phyloP scores from a whole-genome alignment of 352 stramenopile species.

The Globisporangium cylindrosporum region DNA sequence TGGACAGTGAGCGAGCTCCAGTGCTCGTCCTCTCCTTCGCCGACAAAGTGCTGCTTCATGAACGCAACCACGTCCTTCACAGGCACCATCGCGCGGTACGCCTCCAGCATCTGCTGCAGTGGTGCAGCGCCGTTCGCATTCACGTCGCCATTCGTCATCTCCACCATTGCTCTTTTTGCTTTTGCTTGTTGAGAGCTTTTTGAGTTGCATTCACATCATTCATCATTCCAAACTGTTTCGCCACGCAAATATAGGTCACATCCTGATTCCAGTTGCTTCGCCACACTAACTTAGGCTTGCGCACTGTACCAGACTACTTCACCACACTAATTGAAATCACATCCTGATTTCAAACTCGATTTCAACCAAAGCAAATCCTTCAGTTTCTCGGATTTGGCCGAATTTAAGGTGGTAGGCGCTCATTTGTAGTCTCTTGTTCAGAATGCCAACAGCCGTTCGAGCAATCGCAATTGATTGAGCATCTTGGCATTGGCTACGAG shows the following conservation, averaged over 20 bases:
- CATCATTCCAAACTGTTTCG: no score
- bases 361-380: background rate
- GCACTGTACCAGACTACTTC: background rate
- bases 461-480: background rate
- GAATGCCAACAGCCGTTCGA: background rate
- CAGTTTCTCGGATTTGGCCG: background rate
- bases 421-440: background rate
- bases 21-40: slow-evolving; percentile 11
- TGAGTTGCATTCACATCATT: background rate
- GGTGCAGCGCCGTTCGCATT: background rate
- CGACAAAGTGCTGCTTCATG: slow-evolving; percentile 31
- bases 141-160: background rate
- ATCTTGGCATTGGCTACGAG: background rate
- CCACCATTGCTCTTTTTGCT: slow-evolving; percentile 2
- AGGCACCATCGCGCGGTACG: slow-evolving; percentile 66
- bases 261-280: no score
- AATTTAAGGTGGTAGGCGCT: slow-evolving; percentile 6
- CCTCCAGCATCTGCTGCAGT: slow-evolving; percentile 44
- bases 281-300: background rate
- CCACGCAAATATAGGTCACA: no score
- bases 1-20: slow-evolving; percentile 62
- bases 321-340: background rate
- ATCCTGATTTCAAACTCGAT: background rate
- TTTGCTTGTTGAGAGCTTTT: background rate
- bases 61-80: slow-evolving; percentile 35